Percentiles rank a stretch among this genome's conserved stretches.
phyloP scores from a whole-genome alignment of 129 eudicot genomes.

The Kitagawia praeruptora region DNA sequence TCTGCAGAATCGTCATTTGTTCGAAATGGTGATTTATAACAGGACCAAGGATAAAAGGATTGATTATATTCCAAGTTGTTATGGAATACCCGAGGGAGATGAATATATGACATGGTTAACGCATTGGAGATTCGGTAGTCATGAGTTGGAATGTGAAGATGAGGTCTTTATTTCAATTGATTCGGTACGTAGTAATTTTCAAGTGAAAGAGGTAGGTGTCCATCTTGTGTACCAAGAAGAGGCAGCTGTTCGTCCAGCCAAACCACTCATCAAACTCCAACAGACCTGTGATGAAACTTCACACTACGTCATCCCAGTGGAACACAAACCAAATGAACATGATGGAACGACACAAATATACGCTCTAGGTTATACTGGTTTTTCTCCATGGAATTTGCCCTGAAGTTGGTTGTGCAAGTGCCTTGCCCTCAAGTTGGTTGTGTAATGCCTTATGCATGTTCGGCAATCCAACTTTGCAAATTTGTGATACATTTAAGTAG shows the following conservation, averaged over 20 bases:
- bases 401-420: too few relatives aligned
- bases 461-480: too few relatives aligned
- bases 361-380: too few relatives aligned
- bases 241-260: too few relatives aligned
- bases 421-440: too few relatives aligned
- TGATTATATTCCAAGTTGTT: neutral
- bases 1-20: neutral
- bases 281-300: too few relatives aligned
- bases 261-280: too few relatives aligned
- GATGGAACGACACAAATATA: neutral
- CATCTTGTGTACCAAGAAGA: neutral
- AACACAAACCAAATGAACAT: neutral
- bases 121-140: neutral
- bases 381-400: too few relatives aligned
- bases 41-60: neutral
- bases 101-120: slow-evolving; percentile 9
- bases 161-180: neutral
- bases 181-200: neutral
- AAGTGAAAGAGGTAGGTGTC: neutral
- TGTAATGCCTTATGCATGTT: too few relatives aligned
- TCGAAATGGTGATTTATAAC: neutral
- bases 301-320: too few relatives aligned
- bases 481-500: too few relatives aligned
- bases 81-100: neutral
- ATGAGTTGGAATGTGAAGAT: neutral